These are phyloP conservation scores for Arthrobotrys megalospora DNA, from an alignment of 2,329 filamentous ascomycete species.

Conservation along the genomic window DNA sequence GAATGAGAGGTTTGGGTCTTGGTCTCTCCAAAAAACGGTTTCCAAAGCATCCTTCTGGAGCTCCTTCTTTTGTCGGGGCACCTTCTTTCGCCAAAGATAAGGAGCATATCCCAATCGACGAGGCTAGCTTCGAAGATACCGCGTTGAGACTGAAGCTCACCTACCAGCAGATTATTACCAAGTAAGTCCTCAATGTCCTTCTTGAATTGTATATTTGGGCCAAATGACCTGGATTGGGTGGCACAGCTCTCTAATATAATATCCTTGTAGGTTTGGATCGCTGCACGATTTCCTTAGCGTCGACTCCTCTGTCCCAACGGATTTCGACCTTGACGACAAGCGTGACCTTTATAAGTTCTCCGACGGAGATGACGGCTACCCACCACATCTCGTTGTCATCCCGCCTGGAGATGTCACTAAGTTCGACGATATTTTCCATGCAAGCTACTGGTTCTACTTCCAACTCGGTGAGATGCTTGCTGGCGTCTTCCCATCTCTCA, in stretches of 20 bases:
- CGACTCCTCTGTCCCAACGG: conserved; percentile 21
- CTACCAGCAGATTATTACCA: conserved; percentile 24
- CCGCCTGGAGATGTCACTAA: conserved; percentile 62
- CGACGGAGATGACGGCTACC: conserved; percentile 59
- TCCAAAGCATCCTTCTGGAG: neutral
- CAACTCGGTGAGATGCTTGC: conserved; percentile 63
- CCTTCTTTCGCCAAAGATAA: neutral
- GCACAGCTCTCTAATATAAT: neutral
- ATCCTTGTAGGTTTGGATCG: conserved; percentile 14
- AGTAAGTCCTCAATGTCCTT: too few species aligned
- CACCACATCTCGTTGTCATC: conserved; percentile 65
- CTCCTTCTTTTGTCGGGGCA: conserved; percentile 8
- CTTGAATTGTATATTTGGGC: too few species aligned
- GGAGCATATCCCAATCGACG: neutral
- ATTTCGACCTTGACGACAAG: conserved; percentile 22
- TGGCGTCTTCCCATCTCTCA: conserved; percentile 49
- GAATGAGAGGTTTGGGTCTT: conserved; percentile 23
- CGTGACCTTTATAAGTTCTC: conserved; percentile 22
- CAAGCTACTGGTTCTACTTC: conserved; percentile 64
- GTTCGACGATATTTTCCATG: conserved; percentile 64
- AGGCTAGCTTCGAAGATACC: conserved; percentile 31
- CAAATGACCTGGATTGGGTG: neutral
- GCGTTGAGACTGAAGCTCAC: conserved; percentile 31
- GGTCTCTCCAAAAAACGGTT: conserved; percentile 13
- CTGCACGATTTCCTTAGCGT: conserved; percentile 36